phyloP scores from a whole-genome alignment of 78 protist genomes.

The Neovahlkampfia damariscottae region DNA sequence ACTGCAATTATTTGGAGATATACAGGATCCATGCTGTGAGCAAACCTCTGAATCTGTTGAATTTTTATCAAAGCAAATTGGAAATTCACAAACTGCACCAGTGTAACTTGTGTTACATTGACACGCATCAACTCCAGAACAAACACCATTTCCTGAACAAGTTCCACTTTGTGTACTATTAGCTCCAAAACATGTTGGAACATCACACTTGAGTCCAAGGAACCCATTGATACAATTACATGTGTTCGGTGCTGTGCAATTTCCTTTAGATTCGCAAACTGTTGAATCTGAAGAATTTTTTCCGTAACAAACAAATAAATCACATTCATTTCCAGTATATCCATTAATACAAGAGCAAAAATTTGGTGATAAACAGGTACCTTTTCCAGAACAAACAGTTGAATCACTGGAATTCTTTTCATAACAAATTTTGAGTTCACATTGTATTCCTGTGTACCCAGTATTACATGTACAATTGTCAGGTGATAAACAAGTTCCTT shows the following conservation, averaged over 20 bases:
- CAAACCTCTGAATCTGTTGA: too few relatives aligned
- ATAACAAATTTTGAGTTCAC: slow-evolving; percentile 1
- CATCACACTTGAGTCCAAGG: background rate
- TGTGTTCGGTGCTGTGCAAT: background rate
- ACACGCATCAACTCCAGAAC: too few relatives aligned
- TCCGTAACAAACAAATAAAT: background rate
- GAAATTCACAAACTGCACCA: too few relatives aligned
- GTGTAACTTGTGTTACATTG: too few relatives aligned
- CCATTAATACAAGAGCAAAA: background rate
- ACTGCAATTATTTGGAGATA: too few relatives aligned
- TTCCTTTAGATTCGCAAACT: background rate
- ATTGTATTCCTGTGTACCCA: background rate
- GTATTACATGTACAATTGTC: background rate
- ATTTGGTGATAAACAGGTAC: background rate
- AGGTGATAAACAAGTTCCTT: slow-evolving; percentile 2
- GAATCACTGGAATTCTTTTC: background rate
- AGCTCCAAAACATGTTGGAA: background rate
- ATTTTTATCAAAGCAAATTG: too few relatives aligned
- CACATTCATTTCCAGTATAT: background rate
- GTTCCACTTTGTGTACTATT: background rate
- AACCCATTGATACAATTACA: background rate
- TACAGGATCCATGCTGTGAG: too few relatives aligned
- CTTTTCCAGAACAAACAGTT: background rate
- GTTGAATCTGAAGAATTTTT: background rate
- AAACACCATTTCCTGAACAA: too few relatives aligned